phyloP scores from a whole-genome alignment of 192 early-diverging fungal genomes.

The Coemansia sp. region DNA sequence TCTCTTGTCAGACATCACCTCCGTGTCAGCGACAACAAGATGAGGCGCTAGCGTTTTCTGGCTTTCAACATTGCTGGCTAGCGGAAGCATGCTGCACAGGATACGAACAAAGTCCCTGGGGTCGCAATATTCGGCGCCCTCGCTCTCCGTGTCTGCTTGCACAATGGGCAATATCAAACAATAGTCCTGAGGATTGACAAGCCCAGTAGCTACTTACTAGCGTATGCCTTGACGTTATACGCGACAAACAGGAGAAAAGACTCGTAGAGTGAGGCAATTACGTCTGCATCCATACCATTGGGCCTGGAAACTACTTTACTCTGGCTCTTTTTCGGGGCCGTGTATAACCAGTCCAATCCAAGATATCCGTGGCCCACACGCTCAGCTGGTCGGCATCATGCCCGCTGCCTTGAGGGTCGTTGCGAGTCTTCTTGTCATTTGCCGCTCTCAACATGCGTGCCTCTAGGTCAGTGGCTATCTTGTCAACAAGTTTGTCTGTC shows the following conservation, averaged over 20 bases:
- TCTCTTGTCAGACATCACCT: neutral
- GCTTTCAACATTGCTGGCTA: neutral
- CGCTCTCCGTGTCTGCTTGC: no score
- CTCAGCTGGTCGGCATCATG: no score
- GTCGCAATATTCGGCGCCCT: neutral
- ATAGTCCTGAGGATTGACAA: neutral
- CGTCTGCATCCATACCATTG: neutral
- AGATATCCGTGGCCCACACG: no score
- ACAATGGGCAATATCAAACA: neutral
- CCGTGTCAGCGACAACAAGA: neutral
- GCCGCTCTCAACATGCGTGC: no score
- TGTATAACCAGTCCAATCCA: neutral
- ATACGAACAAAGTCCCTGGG: neutral
- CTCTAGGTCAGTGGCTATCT: no score
- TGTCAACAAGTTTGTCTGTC: no score
- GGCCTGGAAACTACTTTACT: neutral
- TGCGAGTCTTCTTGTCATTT: no score
- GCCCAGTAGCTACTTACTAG: neutral
- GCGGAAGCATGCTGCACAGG: neutral
- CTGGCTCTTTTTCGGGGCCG: neutral
- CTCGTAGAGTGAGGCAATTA: neutral
- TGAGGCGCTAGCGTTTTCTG: neutral
- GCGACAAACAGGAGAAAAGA: neutral
- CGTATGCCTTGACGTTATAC: neutral
- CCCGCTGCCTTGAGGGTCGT: no score